Conservation (phyloP, 1,284 basidiomycete genomes). For the Naganishia albida region DNA sequence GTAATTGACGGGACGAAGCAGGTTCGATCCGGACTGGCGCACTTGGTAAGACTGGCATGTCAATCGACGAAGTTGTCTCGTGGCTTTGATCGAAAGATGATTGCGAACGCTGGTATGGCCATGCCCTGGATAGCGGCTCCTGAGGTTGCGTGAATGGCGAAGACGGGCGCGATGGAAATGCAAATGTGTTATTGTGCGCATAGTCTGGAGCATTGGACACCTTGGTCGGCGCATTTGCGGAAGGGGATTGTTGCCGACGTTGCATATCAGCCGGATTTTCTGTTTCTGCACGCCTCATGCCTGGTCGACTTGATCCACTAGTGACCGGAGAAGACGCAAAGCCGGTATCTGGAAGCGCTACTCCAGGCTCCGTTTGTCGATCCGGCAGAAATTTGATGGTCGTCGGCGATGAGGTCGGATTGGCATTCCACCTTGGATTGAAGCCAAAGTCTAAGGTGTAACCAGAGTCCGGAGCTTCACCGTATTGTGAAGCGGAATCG, state of each 20-base stretch:
- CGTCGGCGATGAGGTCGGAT: conserved; percentile 17
- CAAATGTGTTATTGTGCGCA: conserved; percentile 20
- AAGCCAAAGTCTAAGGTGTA: conserved; percentile 11
- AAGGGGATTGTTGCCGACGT: background rate
- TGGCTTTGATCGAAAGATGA: background rate
- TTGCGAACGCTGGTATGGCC: background rate
- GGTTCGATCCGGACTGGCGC: conserved; percentile 5
- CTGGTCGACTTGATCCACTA: background rate
- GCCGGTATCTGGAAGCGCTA: background rate
- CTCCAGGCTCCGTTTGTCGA: background rate
- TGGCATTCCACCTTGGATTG: conserved; percentile 18
- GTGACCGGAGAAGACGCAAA: background rate
- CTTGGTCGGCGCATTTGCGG: background rate
- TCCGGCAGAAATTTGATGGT: conserved; percentile 11
- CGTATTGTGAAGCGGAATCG: background rate
- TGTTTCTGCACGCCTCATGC: conserved; percentile 20
- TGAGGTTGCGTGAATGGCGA: conserved; percentile 19
- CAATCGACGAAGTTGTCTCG: background rate
- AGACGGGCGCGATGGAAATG: conserved; percentile 26
- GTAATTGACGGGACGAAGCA: background rate
- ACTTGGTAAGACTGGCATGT: conserved; percentile 18
- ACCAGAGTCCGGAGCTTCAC: conserved; percentile 1
- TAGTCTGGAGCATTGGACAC: conserved; percentile 22
- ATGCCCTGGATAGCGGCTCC: background rate
- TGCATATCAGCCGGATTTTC: conserved; percentile 16